Percentiles rank a stretch among this genome's conserved stretches.
phyloP scores from a whole-genome alignment of 257 asterid species.

The Fraxinus anomala region DNA sequence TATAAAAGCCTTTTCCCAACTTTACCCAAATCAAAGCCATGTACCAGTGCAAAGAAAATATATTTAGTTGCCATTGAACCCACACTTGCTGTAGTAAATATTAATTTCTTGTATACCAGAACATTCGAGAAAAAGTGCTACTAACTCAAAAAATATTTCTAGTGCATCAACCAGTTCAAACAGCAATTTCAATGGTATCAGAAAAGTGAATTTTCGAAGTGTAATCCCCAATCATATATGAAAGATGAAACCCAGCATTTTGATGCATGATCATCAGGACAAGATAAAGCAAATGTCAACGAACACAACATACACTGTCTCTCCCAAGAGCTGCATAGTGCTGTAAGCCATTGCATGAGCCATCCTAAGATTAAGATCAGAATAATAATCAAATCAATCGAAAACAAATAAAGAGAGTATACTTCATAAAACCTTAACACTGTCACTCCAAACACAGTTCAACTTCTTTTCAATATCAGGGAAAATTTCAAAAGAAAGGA shows the following conservation, averaged over 20 bases:
- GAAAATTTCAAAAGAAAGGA: constrained; percentile 15
- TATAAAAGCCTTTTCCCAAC: neutral
- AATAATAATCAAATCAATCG: constrained; percentile 23
- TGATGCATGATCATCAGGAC: constrained; percentile 5
- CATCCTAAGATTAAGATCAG: constrained; percentile 62
- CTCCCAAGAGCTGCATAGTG: constrained; percentile 98
- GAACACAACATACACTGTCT: constrained; percentile 63
- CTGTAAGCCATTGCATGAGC: constrained; percentile 97
- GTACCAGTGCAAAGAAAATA: constrained; percentile 8
- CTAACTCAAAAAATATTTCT: neutral
- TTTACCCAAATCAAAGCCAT: neutral
- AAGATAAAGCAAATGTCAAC: constrained; percentile 20
- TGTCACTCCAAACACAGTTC: neutral
- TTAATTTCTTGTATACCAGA: constrained; percentile 11
- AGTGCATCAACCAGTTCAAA: constrained; percentile 11
- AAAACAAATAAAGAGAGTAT: neutral
- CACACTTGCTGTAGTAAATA: neutral
- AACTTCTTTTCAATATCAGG: neutral
- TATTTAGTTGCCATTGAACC: neutral
- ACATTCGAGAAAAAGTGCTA: constrained; percentile 1
- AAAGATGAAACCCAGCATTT: constrained; percentile 9
- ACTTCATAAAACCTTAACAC: constrained; percentile 16
- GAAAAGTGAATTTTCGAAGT: neutral
- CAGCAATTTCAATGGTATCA: constrained; percentile 8
- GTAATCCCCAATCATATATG: constrained; percentile 1